Base-by-base conservation (phyloP, 225 moss, liverwort and hornwort species). In the Marchantia polymorpha region DNA sequence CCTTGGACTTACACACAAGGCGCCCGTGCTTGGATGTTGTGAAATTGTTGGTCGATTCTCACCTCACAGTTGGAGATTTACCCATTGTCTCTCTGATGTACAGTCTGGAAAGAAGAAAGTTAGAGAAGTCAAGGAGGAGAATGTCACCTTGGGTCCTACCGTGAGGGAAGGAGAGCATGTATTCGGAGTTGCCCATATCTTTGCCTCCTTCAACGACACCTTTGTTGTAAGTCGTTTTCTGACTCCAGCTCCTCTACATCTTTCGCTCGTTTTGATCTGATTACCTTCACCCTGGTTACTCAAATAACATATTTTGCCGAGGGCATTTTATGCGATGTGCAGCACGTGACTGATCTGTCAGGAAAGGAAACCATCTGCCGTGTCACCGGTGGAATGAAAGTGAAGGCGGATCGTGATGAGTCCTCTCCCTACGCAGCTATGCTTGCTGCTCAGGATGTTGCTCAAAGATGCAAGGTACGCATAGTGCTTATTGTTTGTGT, bases 351-450 rank as follows among this genome's bases (percentile, higher is more conserved):
- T 55, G 93, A 96, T 90, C 88, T 96, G 65, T 92, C 93, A 31
- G 93, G 92, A 9, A 94, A 96, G 85, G 96, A 96, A 85, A 96
- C 96, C 22, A 96, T 96, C 52, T 89, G 93, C 27, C 93, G 96
- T 65, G 91, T 96, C 12, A 96, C 92, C 23, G 94, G 96, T 81
- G 94, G 94, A 29, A 96, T 96, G 96, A 92, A 96, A 90, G 94
- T 96, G 19, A 96, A 96, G 79, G 92, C 92, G 16, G 96, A 94
- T 74, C 82, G 91, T 74, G 96, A 94, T 52, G 94, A 96, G 89
- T 91, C 96, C 31, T 96, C 96, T 0, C 96, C 96, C 2, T 96
- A 94, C 66, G 96, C 94, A 73, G 94, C 94, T 26, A 94, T 96
- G 96, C 93, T 94, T 88, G 96, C 94, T 12, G 92, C 94, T 0